These are phyloP conservation scores for Magnolia kwangsiensis DNA, from an alignment of 164 flowering plant species.

Conservation along the genomic window DNA sequence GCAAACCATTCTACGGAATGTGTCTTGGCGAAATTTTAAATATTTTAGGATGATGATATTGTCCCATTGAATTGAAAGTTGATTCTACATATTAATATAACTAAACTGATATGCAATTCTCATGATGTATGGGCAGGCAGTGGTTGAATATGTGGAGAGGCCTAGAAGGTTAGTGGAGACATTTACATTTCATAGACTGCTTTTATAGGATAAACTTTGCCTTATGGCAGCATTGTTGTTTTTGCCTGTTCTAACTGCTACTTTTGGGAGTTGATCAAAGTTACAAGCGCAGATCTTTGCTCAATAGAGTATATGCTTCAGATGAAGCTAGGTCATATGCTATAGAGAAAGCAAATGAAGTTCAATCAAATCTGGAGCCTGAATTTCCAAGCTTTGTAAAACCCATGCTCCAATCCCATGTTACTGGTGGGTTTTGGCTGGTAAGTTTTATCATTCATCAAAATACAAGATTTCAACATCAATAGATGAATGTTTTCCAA, in stretches of 20 bases:
- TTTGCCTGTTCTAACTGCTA: background rate
- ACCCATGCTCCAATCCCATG: conserved; percentile 73
- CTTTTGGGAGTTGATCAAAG: background rate
- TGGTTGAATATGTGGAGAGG: conserved; percentile 6
- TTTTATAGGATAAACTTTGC: background rate
- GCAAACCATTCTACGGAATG: too few species aligned
- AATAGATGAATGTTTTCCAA: background rate
- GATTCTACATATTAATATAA: too few species aligned
- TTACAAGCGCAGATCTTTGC: conserved; percentile 27
- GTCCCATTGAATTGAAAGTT: background rate
- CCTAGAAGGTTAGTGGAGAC: conserved; percentile 22
- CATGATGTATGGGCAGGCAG: conserved; percentile 11
- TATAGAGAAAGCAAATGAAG: conserved; percentile 36
- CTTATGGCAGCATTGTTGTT: background rate
- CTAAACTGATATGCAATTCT: background rate
- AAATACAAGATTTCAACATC: background rate
- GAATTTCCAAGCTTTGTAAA: conserved; percentile 56
- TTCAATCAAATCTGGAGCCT: conserved; percentile 33
- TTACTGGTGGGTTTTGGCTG: conserved; percentile 72
- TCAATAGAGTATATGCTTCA: conserved; percentile 40
- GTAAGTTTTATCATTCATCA: conserved; percentile 28
- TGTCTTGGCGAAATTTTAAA: background rate
- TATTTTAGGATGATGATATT: background rate
- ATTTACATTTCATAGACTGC: background rate
- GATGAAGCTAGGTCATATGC: conserved; percentile 40